These are phyloP conservation scores for Pseudotsuga menziesii DNA, from an alignment of 75 land plant species.

Conservation along the genomic window DNA sequence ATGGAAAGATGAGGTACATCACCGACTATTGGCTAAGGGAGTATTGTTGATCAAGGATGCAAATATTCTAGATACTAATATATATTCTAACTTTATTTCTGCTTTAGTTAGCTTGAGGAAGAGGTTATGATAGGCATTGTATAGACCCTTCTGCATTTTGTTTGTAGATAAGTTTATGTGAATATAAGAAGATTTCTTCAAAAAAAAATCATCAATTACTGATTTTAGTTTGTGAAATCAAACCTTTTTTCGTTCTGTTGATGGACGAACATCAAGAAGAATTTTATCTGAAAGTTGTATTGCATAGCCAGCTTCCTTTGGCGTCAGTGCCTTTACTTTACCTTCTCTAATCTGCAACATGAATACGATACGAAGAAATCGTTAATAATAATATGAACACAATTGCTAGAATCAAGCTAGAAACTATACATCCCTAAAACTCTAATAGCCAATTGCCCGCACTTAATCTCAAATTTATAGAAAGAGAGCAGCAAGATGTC, in stretches of 20 bases:
- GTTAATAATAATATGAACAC: not conserved
- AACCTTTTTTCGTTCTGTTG: constrained; percentile 72
- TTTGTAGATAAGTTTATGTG: too few relatives aligned
- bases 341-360: constrained; percentile 59
- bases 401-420: not conserved
- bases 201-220: not conserved
- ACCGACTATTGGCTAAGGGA: too few relatives aligned
- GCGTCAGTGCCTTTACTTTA: constrained; percentile 60
- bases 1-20: too few relatives aligned
- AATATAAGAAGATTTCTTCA: too few relatives aligned
- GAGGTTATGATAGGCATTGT: too few relatives aligned
- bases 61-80: too few relatives aligned
- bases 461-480: not conserved
- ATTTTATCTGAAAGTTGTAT: constrained; percentile 69
- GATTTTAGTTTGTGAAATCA: not conserved
- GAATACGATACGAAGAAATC: not conserved
- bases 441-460: not conserved
- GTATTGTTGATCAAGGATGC: too few relatives aligned
- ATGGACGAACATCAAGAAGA: constrained; percentile 90
- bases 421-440: not conserved
- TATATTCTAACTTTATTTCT: too few relatives aligned
- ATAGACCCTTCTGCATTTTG: too few relatives aligned
- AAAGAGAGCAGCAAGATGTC: not conserved
- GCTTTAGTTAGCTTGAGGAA: too few relatives aligned
- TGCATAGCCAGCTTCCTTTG: constrained; percentile 92